Evolutionary conservation across 805 yeast species (phyloP).

Genomic region (Wickerhamiella lipophila): DNA sequence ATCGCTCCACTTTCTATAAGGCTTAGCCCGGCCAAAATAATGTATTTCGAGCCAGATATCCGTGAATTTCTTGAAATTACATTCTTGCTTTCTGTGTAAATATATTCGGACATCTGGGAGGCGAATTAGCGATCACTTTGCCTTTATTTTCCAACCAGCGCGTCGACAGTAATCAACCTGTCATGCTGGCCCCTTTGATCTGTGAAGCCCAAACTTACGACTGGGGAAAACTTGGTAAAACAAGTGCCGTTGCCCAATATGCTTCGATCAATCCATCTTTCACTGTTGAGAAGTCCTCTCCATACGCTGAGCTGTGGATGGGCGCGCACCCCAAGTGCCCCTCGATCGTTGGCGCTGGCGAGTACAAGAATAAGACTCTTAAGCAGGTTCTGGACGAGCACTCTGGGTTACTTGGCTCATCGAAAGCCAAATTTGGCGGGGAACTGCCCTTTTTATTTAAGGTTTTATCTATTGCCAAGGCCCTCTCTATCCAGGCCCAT

Average conservation of each 20-base stretch:
- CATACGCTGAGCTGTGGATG: slow-evolving; percentile 99
- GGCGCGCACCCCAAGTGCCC: slow-evolving; percentile 95
- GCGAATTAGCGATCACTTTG: too few relatives aligned
- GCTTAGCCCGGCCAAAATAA: slow-evolving; percentile 30
- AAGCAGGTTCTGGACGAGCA: slow-evolving; percentile 50
- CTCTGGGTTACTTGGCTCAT: slow-evolving; percentile 52
- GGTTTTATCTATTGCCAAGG: slow-evolving; percentile 85
- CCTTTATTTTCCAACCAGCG: neutral
- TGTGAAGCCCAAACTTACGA: slow-evolving; percentile 61
- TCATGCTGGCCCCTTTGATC: slow-evolving; percentile 26
- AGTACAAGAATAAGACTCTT: slow-evolving; percentile 36
- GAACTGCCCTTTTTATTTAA: slow-evolving; percentile 89
- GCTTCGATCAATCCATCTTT: slow-evolving; percentile 58
- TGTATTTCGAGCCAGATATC: slow-evolving; percentile 28
- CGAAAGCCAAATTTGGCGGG: slow-evolving; percentile 49
- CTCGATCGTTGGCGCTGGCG: slow-evolving; percentile 43
- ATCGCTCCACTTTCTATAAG: slow-evolving; percentile 26
- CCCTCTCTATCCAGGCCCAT: slow-evolving; percentile 91
- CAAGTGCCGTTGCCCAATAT: slow-evolving; percentile 81
- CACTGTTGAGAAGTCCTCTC: slow-evolving; percentile 55
- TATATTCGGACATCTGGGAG: neutral
- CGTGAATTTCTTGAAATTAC: slow-evolving; percentile 26
- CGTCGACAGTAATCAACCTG: neutral
- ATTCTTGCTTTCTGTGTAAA: slow-evolving; percentile 25
- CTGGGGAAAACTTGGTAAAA: slow-evolving; percentile 77